Conservation (phyloP, 208 protist genomes). For the Crithidia mellificae region DNA sequence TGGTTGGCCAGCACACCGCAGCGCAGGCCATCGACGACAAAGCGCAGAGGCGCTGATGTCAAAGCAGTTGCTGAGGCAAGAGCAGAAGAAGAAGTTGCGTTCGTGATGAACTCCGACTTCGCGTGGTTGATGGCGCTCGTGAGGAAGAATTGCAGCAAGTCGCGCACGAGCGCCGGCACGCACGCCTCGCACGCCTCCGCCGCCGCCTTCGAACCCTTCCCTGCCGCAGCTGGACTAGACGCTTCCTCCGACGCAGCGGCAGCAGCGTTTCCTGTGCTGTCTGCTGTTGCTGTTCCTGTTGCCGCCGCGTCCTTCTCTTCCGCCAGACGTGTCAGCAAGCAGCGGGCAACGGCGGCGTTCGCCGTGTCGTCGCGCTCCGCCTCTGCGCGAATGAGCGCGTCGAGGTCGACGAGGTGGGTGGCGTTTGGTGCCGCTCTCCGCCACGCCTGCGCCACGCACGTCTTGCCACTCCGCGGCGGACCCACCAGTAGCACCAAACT, state of each 20-base stretch:
- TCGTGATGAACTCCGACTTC: no score
- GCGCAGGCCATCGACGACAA: constrained; percentile 72
- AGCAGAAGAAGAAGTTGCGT: no score
- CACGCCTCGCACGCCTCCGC: constrained; percentile 15
- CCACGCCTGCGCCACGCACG: constrained; percentile 45
- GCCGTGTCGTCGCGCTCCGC: constrained; percentile 70
- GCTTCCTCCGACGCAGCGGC: not conserved
- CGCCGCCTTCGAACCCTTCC: not conserved
- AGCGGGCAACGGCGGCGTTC: constrained; percentile 70
- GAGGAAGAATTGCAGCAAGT: constrained; percentile 29
- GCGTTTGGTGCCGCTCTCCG: constrained; percentile 28
- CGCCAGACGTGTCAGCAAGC: constrained; percentile 36
- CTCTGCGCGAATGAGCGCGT: constrained; percentile 56
- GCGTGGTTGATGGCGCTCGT: constrained; percentile 7
- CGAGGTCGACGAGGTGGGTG: constrained; percentile 45
- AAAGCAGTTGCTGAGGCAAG: no score
- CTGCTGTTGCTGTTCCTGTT: no score
- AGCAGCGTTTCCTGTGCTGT: no score
- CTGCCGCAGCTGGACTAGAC: not conserved
- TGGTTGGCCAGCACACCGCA: constrained; percentile 60
- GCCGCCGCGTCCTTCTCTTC: not conserved
- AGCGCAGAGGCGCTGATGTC: constrained; percentile 3
- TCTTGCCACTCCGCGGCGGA: constrained; percentile 81
- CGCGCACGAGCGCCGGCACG: constrained; percentile 30
- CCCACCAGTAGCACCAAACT: constrained; percentile 76